A percentile compares a stretch with the other conserved stretches of the same genome.
Conservation (phyloP, 208 protist genomes). For the Acanthamoeba lenticulata region DNA sequence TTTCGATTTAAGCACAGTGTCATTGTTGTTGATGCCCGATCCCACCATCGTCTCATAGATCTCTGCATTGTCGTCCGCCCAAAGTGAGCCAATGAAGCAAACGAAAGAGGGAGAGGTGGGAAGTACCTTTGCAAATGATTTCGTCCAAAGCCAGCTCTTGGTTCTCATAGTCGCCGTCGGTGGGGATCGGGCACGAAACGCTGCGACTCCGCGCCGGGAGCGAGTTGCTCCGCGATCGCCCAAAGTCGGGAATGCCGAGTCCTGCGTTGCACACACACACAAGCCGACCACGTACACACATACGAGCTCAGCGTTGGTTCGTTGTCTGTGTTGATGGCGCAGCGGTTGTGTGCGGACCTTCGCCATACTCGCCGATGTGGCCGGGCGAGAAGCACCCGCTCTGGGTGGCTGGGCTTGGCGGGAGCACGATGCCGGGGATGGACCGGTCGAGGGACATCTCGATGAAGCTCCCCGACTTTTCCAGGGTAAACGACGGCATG, state of each 20-base stretch:
- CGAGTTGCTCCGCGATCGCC: constrained; percentile 32
- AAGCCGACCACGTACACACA: neutral
- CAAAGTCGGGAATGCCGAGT: neutral
- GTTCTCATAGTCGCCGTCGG: constrained; percentile 13
- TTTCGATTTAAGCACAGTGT: neutral
- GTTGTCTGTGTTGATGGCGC: too few species aligned
- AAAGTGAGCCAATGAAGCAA: neutral
- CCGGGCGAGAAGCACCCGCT: neutral
- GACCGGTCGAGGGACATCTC: neutral
- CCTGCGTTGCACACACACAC: neutral
- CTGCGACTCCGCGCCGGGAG: constrained; percentile 1
- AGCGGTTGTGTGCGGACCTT: neutral
- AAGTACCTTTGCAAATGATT: constrained; percentile 35
- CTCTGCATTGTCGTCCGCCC: neutral
- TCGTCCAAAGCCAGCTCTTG: constrained; percentile 42
- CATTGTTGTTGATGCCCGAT: neutral
- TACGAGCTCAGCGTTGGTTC: neutral
- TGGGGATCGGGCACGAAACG: constrained; percentile 39
- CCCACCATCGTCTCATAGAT: constrained; percentile 7
- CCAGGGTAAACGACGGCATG: neutral
- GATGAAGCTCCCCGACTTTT: neutral
- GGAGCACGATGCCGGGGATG: neutral
- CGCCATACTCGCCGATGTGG: neutral
- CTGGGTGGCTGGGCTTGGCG: neutral
- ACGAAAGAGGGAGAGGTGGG: neutral